Base-by-base conservation (phyloP, 202 grass and related monocot species). In the Carex arenaria region DNA sequence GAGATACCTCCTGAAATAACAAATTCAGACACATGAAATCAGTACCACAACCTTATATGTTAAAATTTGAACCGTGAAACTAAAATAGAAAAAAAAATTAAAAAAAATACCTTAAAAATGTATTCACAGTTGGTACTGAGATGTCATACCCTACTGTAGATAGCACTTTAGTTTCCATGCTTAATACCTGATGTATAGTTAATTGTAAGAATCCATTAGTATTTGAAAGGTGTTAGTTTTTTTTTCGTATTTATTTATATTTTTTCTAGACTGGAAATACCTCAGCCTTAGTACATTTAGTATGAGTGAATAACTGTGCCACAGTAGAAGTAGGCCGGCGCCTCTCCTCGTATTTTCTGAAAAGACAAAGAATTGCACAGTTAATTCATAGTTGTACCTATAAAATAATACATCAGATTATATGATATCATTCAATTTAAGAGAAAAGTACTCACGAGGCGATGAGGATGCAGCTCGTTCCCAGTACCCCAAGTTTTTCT, bases 261-360 rank as follows among this genome's bases (percentile, higher is more conserved):
- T 55, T 55, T 17, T 47, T 10, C 43, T 47, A 5, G 13, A 55
- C 53, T 55, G 53, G 53, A 13, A 55, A 55, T 92, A 97, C 94
- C 94, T 94, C 86, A 79, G 80, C 76, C 57, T 94, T 97, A 42
- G 34, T 51, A 54, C 89, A 97, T 40, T 89, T 87, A 53, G 87
- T 86, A 63, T 89, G 88, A 23, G 89, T 97, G 34, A 94, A 90
- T 67, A 97, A 94, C 80, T 89, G 82, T 84, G 92, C 88, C 22
- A 89, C 86, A 71, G 75, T 85, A 73, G 84, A 88, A 54, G 86
- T 84, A 85, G 65, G 86, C 4, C 43, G 85, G 11, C 14, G 3
- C 14, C 53, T 89, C 81, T 97, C 94, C 90, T 94, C 94, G 72
- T 97, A 97, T 89, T 94, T 97, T 43, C 94, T 97, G 82, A 19